Evolutionary conservation across 2,329 filamentous ascomycete species (phyloP).

Genomic region (Rosellinia necatrix): DNA sequence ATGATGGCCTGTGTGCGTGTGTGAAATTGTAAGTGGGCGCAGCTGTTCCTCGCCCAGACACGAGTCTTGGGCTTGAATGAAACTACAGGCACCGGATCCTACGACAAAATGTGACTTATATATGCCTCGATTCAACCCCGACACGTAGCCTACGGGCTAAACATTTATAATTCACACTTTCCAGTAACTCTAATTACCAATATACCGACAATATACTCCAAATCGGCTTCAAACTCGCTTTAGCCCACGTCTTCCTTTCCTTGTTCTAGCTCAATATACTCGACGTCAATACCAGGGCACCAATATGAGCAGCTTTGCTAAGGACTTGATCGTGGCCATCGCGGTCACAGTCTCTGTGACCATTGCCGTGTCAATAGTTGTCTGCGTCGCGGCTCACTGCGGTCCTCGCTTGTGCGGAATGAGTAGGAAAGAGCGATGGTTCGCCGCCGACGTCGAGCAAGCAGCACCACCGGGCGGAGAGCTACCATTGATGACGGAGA

Average conservation of each 20-base stretch:
- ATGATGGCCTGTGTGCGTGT: no score
- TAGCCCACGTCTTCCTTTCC: not conserved
- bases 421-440: constrained; percentile 30
- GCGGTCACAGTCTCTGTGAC: constrained; percentile 28
- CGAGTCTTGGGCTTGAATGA: no score
- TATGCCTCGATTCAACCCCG: no score
- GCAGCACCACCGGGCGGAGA: not conserved
- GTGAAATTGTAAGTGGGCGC: no score
- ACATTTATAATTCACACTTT: no score
- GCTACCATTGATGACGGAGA: not conserved
- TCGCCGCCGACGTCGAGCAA: constrained; percentile 27
- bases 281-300: not conserved
- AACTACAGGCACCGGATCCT: no score
- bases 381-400: constrained; percentile 35
- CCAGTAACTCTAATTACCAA: no score
- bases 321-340: constrained; percentile 29
- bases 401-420: constrained; percentile 31
- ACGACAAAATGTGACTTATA: no score
- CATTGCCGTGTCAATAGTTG: constrained; percentile 25
- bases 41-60: no score
- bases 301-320: constrained; percentile 29
- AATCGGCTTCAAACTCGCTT: no score
- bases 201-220: no score
- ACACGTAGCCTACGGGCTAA: no score
- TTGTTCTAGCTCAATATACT: not conserved